These are phyloP conservation scores for Suillus placidus DNA, from an alignment of 768 basidiomycete genomes.

Conservation along the genomic window DNA sequence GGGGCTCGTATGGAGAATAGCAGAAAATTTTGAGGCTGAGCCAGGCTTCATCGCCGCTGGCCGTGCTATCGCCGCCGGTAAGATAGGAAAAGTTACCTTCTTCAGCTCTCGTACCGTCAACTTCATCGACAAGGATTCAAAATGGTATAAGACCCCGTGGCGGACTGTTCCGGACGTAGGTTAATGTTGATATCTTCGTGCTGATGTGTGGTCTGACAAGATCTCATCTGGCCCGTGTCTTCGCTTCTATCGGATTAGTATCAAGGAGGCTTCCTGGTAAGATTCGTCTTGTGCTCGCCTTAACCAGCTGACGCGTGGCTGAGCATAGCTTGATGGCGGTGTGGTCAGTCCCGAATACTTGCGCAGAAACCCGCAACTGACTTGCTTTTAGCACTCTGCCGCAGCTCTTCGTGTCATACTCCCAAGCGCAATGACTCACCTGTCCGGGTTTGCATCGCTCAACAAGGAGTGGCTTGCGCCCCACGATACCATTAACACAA, in stretches of 20 bases:
- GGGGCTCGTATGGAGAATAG: conserved; percentile 77
- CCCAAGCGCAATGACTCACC: conserved; percentile 48
- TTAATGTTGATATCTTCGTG: conserved; percentile 31
- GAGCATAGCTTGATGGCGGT: conserved; percentile 69
- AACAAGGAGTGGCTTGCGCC: conserved; percentile 75
- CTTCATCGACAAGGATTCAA: conserved; percentile 60
- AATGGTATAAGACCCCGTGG: conserved; percentile 86
- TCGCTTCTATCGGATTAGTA: conserved; percentile 43
- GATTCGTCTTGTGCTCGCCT: conserved; percentile 27
- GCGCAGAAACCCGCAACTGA: not conserved
- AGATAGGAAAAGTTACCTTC: conserved; percentile 71
- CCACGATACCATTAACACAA: conserved; percentile 74
- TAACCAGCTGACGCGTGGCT: conserved; percentile 5
- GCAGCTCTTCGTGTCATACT: conserved; percentile 67
- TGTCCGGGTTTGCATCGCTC: conserved; percentile 69
- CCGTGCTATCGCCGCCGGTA: conserved; percentile 53
- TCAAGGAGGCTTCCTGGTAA: conserved; percentile 81
- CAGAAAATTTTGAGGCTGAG: conserved; percentile 77
- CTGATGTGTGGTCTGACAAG: conserved; percentile 7
- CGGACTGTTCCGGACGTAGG: conserved; percentile 77
- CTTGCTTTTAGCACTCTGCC: conserved; percentile 55
- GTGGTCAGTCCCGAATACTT: conserved; percentile 51
- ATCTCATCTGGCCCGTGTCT: not conserved
- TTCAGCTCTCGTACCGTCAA: conserved; percentile 61
- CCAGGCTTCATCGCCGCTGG: conserved; percentile 51